A percentile compares a stretch with the other conserved stretches of the same genome.
Conservation (phyloP, 495 filamentous ascomycete genomes). For the Viridothelium virens region DNA sequence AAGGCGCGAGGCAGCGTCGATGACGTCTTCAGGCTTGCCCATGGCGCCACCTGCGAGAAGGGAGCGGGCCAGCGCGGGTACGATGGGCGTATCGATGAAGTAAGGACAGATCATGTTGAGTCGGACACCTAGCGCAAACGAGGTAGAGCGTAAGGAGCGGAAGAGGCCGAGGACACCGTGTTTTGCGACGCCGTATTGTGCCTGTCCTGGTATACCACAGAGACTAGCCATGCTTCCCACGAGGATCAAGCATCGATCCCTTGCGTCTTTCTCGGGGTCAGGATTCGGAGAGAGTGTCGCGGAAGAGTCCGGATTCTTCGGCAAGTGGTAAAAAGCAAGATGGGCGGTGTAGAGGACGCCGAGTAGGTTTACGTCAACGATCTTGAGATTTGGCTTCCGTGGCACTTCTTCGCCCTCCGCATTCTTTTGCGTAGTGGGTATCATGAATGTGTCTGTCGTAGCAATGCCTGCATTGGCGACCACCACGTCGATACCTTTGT, state of each 20-base stretch:
- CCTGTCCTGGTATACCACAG: neutral
- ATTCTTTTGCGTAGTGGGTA: conserved; percentile 21
- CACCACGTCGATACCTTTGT: conserved; percentile 51
- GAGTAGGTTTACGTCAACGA: conserved; percentile 52
- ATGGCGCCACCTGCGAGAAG: conserved; percentile 48
- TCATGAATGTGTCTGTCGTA: conserved; percentile 34
- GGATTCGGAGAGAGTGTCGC: conserved; percentile 17
- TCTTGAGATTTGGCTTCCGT: conserved; percentile 45
- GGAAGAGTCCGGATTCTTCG: conserved; percentile 32
- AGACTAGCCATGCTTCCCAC: conserved; percentile 33
- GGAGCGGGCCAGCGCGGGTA: conserved; percentile 32
- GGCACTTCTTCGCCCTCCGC: conserved; percentile 39
- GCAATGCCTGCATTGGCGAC: conserved; percentile 64
- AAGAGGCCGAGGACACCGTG: conserved; percentile 16
- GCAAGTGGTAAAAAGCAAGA: conserved; percentile 54
- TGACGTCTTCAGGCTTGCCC: conserved; percentile 48
- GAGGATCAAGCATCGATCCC: conserved; percentile 47
- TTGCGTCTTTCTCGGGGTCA: conserved; percentile 20
- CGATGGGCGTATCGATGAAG: conserved; percentile 57
- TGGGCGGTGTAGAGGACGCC: conserved; percentile 59
- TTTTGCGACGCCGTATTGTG: conserved; percentile 7
- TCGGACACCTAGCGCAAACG: conserved; percentile 44
- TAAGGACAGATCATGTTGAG: conserved; percentile 58
- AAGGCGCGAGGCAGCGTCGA: conserved; percentile 43
- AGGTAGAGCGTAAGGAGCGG: conserved; percentile 41